phyloP scores from a whole-genome alignment of 108 stramenopile species.

The Nitzschia sp. region DNA sequence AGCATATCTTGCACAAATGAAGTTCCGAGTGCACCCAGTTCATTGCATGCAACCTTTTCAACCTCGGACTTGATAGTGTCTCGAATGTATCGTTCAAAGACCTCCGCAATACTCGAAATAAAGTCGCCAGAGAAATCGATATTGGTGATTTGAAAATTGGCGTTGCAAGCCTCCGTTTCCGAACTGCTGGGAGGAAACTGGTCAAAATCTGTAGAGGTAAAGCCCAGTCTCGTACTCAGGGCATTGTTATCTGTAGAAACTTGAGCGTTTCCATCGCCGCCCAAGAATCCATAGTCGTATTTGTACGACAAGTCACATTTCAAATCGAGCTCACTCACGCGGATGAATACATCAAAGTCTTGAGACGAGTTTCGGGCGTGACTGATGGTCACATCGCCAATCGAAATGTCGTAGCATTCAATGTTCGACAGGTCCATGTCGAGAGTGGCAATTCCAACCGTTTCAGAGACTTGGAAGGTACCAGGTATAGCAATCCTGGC shows the following conservation, averaged over 20 bases:
- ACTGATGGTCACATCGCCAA: slow-evolving; percentile 21
- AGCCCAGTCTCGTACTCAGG: slow-evolving; percentile 29
- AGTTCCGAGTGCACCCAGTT: slow-evolving; percentile 40
- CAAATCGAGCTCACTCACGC: slow-evolving; percentile 15
- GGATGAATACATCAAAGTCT: slow-evolving; percentile 12
- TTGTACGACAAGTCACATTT: slow-evolving; percentile 28
- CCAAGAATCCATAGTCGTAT: slow-evolving; percentile 34
- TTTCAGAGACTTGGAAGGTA: slow-evolving; percentile 21
- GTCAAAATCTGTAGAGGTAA: slow-evolving; percentile 42
- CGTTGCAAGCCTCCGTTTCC: slow-evolving; percentile 32
- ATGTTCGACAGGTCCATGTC: slow-evolving; percentile 23
- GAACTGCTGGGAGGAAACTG: slow-evolving; percentile 36
- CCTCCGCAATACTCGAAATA: slow-evolving; percentile 41
- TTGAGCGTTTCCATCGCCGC: slow-evolving; percentile 15
- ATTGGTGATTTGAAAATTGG: slow-evolving; percentile 48
- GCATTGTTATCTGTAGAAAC: slow-evolving; percentile 28
- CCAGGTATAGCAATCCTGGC: slow-evolving; percentile 25
- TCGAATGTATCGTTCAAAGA: slow-evolving; percentile 48
- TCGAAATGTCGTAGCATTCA: slow-evolving; percentile 28
- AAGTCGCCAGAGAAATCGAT: slow-evolving; percentile 61
- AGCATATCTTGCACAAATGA: slow-evolving; percentile 26
- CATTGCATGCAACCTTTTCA: slow-evolving; percentile 46
- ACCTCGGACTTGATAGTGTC: slow-evolving; percentile 47
- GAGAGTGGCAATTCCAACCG: slow-evolving; percentile 12
- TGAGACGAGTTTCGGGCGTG: slow-evolving; percentile 16